phyloP scores from a whole-genome alignment of 2,329 filamentous ascomycete species.

The Colletotrichum sp. region DNA sequence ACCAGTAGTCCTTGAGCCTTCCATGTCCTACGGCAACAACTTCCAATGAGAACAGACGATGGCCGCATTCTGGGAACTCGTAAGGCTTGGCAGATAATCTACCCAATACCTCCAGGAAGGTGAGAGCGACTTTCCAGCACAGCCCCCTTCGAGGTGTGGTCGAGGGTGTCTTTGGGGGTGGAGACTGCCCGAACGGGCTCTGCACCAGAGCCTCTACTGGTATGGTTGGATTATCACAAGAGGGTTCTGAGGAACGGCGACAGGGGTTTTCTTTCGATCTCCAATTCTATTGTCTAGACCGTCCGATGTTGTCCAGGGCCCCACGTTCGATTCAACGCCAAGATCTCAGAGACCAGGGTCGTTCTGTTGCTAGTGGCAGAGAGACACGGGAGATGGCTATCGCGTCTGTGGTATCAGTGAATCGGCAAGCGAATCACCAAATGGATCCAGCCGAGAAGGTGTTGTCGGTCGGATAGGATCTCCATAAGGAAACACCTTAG shows the following conservation, averaged over 20 bases:
- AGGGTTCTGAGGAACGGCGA: background rate
- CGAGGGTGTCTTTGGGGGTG: background rate
- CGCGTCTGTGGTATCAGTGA: background rate
- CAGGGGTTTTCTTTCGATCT: background rate
- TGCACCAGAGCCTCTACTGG: background rate
- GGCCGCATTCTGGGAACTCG: background rate
- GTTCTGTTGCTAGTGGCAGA: background rate
- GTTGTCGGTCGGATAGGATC: background rate
- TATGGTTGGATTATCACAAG: background rate
- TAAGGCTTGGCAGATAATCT: conserved; percentile 11
- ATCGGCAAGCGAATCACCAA: background rate
- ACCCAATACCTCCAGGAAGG: background rate
- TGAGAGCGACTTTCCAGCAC: background rate
- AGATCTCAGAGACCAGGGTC: background rate
- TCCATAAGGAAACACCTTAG: background rate
- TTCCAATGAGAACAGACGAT: background rate
- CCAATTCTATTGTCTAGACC: background rate
- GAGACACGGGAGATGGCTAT: background rate
- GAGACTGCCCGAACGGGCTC: background rate
- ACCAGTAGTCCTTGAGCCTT: background rate
- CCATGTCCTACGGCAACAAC: background rate
- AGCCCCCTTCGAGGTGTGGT: conserved; percentile 1
- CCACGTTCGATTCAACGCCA: background rate
- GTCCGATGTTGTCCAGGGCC: background rate
- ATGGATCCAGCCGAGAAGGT: background rate